Evolutionary conservation across 495 filamentous ascomycete species (phyloP).

Genomic region (Aspergillus carlsbadensis): DNA sequence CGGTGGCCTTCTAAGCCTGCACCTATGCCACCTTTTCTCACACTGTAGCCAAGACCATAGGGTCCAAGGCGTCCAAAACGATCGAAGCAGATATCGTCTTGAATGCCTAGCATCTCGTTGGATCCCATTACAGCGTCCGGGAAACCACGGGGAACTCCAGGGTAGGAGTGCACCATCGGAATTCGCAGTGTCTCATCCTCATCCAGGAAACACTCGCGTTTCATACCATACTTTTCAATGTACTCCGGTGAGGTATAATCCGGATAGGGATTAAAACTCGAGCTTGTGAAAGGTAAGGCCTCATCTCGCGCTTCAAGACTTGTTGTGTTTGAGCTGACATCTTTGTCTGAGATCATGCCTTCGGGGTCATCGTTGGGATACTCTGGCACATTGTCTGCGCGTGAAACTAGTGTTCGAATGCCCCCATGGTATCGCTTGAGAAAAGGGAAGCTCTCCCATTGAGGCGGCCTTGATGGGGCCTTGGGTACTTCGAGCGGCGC

Average conservation of each 20-base stretch:
- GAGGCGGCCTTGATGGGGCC: constrained; percentile 56
- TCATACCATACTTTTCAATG: constrained; percentile 56
- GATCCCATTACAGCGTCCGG: constrained; percentile 81
- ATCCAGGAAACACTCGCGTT: constrained; percentile 77
- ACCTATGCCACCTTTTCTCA: constrained; percentile 73
- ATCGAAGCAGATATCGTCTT: constrained; percentile 91
- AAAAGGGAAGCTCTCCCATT: constrained; percentile 82
- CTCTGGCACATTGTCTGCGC: constrained; percentile 65
- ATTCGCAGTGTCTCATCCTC: constrained; percentile 57
- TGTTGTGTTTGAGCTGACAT: constrained; percentile 7
- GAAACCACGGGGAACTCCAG: constrained; percentile 75
- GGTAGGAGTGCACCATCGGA: constrained; percentile 66
- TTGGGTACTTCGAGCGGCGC: constrained; percentile 56
- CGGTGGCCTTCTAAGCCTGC: constrained; percentile 77
- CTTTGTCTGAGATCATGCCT: constrained; percentile 22
- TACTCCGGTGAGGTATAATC: constrained; percentile 63
- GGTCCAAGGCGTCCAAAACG: constrained; percentile 84
- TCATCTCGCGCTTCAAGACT: constrained; percentile 23
- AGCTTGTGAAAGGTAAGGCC: constrained; percentile 42
- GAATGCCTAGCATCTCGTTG: constrained; percentile 74
- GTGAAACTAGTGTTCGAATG: constrained; percentile 61
- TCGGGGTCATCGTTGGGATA: constrained; percentile 60
- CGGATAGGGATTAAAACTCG: constrained; percentile 66
- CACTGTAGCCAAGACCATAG: constrained; percentile 84
- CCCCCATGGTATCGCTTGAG: constrained; percentile 84